These are phyloP conservation scores for Crinitomyces ghanaensis DNA, from an alignment of 805 yeast genomes.

Conservation along the genomic window DNA sequence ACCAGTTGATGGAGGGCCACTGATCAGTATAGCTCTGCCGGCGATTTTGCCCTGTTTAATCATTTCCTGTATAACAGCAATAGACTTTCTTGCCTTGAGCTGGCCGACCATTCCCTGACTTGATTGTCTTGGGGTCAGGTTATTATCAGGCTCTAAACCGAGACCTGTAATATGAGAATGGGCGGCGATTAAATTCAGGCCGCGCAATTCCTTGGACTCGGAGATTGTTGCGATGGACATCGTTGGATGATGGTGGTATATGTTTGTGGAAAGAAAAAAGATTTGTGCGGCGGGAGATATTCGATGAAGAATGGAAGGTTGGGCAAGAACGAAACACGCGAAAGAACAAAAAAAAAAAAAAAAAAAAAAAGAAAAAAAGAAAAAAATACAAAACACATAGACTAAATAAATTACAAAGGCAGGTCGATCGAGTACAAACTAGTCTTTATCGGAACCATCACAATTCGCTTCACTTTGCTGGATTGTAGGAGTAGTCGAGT, in stretches of 20 bases:
- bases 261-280: not conserved
- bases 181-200: slow-evolving; percentile 84
- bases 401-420: too few relatives aligned
- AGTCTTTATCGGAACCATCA: too few relatives aligned
- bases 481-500: too few relatives aligned
- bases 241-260: not conserved
- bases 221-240: slow-evolving; percentile 31
- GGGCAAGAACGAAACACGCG: too few relatives aligned
- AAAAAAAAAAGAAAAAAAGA: too few relatives aligned
- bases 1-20: slow-evolving; percentile 99
- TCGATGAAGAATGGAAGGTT: too few relatives aligned
- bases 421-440: too few relatives aligned
- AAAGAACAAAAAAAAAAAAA: too few relatives aligned
- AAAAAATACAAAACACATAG: too few relatives aligned
- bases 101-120: slow-evolving; percentile 98
- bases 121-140: slow-evolving; percentile 67
- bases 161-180: slow-evolving; percentile 95
- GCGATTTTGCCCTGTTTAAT: slow-evolving; percentile 91
- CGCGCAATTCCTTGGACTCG: slow-evolving; percentile 39
- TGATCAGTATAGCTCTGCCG: slow-evolving; percentile 88
- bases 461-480: too few relatives aligned
- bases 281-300: slow-evolving; percentile 1
- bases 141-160: slow-evolving; percentile 82
- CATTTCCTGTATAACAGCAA: slow-evolving; percentile 88
- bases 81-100: slow-evolving; percentile 86